Evolutionary conservation across 176 grass and related monocot species (phyloP), one percentile per base, ranked within the genome.

Genomic region (Lolium perenne): DNA sequence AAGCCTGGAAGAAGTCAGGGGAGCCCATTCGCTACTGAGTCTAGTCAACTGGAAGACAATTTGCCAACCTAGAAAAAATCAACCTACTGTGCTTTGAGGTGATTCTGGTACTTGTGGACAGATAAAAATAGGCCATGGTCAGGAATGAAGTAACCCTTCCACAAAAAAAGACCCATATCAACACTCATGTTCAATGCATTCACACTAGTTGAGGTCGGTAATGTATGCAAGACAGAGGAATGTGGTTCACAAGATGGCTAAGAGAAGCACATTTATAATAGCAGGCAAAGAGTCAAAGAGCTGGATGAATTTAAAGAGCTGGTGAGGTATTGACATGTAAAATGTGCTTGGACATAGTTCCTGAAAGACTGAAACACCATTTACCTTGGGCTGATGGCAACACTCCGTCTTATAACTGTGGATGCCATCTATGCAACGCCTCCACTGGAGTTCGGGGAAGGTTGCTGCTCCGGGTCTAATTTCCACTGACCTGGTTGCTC

Each of bases 351-450:
- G 16, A 55, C 26, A 35, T 76, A 54, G 49, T 35, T 76, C 25
- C 15, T 76, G 49, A 9, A 96, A 91, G 86, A 61, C 87, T 74
- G 82, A 91, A 22, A 61, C 92, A 99, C 92, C 87, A 88, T 94
- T 94, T 20, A 99, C 92, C 87, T 94, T 20, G 97, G 79, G 15
- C 66, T 91, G 54, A 99, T 99, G 90, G 85, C 88, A 49, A 82
- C 94, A 87, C 86, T 99, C 22, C 76, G 76, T 59, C 23, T 90
- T 73, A 91, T 84, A 78, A 94, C 94, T 66, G 87, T 54, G 8
- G 85, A 89, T 76, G 92, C 61, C 12, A 32, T 83, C 50, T 88
- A 89, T 23, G 72, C 65, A 63, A 80, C 82, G 1, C 71, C 78
- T 67, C 78, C 92, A 60, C 88, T 87, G 48, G 92, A 96, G 10